Conservation (phyloP, 805 yeast genomes). For the Cyberlindnera veronae region DNA sequence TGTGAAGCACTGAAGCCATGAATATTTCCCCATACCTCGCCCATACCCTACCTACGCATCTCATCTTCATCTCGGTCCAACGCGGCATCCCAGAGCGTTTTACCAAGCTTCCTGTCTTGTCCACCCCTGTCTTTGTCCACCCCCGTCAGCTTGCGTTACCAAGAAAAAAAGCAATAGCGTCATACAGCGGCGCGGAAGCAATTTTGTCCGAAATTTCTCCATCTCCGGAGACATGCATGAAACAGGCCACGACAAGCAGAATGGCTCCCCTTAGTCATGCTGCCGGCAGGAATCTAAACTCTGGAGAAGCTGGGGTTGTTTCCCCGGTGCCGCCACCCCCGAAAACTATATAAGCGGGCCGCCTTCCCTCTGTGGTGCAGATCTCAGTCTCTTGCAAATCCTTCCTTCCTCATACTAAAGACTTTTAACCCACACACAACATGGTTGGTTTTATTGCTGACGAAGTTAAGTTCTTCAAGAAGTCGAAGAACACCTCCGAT, state of each 20-base stretch:
- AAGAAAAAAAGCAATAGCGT: no score
- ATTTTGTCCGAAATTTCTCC: constrained; percentile 3
- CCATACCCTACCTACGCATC: no score
- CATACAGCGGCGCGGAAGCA: background rate
- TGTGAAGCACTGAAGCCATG: no score
- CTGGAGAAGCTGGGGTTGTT: no score
- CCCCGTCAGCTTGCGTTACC: no score
- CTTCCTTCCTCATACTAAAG: background rate
- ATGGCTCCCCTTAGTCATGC: background rate
- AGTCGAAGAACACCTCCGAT: constrained; percentile 5
- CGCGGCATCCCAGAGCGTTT: no score
- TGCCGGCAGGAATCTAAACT: no score
- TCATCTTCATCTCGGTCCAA: no score
- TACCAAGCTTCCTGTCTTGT: no score
- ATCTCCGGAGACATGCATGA: constrained; percentile 3
- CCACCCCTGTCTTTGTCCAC: no score
- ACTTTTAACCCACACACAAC: background rate
- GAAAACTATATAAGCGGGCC: constrained; percentile 2
- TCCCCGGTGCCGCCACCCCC: background rate
- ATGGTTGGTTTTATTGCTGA: constrained; percentile 23
- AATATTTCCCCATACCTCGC: no score
- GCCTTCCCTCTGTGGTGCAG: background rate
- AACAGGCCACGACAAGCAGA: background rate
- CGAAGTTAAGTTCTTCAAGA: constrained; percentile 21
- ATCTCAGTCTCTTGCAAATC: background rate